These are phyloP conservation scores for Amborella trichopoda DNA, from an alignment of 164 flowering plant species.

Conservation along the genomic window DNA sequence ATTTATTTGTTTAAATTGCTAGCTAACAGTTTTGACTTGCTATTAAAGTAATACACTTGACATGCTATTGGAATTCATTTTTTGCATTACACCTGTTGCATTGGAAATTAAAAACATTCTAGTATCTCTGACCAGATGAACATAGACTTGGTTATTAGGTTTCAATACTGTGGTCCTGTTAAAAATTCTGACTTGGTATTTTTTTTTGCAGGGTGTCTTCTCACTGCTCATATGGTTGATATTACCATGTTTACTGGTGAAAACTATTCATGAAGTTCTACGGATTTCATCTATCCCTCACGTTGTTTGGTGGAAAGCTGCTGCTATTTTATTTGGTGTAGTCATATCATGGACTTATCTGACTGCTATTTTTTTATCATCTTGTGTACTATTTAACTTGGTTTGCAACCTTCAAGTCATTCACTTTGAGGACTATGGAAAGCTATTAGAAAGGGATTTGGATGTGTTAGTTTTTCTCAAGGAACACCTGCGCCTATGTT, in stretches of 20 bases:
- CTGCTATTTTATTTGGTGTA: conserved; percentile 30
- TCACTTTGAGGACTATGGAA: conserved; percentile 77
- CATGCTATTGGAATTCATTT: neutral
- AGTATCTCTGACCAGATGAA: neutral
- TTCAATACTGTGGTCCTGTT: neutral
- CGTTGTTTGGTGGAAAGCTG: conserved; percentile 50
- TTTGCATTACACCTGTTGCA: neutral
- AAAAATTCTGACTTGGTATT: neutral
- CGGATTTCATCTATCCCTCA: conserved; percentile 35
- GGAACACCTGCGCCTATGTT: conserved; percentile 58
- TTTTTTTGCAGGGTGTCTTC: conserved; percentile 32
- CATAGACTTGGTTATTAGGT: too few relatives aligned
- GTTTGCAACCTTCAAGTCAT: conserved; percentile 84
- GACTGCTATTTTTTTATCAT: conserved; percentile 48
- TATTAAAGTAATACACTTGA: too few relatives aligned
- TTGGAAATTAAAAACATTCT: neutral
- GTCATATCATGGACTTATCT: conserved; percentile 66
- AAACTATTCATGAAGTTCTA: conserved; percentile 45
- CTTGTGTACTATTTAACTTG: conserved; percentile 59
- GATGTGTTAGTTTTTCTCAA: conserved; percentile 40
- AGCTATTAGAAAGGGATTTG: conserved; percentile 54
- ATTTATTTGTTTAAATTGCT: neutral
- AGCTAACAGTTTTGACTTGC: neutral
- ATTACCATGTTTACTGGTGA: conserved; percentile 52
- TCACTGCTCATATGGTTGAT: conserved; percentile 46